Evolutionary conservation across 352 stramenopile species (phyloP), one percentile per base, ranked within the genome.

Genomic region (Pythium brassicae): DNA sequence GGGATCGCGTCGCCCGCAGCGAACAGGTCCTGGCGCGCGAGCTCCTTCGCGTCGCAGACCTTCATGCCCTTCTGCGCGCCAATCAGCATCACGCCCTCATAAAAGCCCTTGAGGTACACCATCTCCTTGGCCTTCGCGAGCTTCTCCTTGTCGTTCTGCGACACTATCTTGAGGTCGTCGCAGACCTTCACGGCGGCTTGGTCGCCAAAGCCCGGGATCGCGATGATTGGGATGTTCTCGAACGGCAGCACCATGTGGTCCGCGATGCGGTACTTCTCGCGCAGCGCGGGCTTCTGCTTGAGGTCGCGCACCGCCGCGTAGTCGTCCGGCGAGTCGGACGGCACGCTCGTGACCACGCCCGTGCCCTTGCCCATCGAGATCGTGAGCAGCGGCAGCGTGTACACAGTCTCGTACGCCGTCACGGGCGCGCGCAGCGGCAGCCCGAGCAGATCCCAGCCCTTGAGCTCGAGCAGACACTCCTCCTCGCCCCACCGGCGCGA

Each of bases 331-430:
- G 97, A 93, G 74, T 99, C 97, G 55, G 93, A 99, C 26, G 98
- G 97, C 56, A 99, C 98, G 49, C 89, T 98, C 45, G 97, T 99
- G 27, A 99, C 98, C 22, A 99, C 93, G 57, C 98, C 98, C 19
- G 97, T 99, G 59, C 98, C 98, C 77, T 99, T 99, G 60, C 71
- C 86, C 97, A 99, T 99, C 44, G 92, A 98, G 72, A 99, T 99
- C 11, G 97, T 99, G 40, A 99, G 80, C 63, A 99, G 78, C 32
- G 98, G 98, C 49, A 99, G 88, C 50, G 93, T 98, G 89, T 99
- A 99, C n/a, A 99, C 95, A 35, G 91, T 98, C 45, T 99, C 92
- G 73, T 99, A 99, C 47, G 71, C 90, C 27, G 97, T 83, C 58
- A 99, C 95, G 26, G 98, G 97, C 49, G 97, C 94, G 53, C 86